Evolutionary conservation across 148 eudicot genomes (phyloP), one percentile per base, ranked within the genome.

Genomic region (Chenopodium quinoa): DNA sequence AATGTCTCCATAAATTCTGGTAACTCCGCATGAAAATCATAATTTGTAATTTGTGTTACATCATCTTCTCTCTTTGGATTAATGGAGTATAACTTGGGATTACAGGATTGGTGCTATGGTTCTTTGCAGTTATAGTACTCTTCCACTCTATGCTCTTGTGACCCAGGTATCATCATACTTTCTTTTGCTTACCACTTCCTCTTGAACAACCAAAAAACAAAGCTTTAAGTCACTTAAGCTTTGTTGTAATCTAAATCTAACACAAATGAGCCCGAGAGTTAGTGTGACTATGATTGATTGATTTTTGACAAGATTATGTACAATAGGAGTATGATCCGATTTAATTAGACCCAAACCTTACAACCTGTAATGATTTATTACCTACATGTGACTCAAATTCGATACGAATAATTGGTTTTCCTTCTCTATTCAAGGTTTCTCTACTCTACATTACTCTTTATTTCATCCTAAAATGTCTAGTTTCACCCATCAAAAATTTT

Each of bases 121-220:
- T 82, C 75, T 93, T 67, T 94, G 95, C 90, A 92, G 98, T 86
- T 94, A 94, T 70, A 92, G 87, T 64, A 92, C 97, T 56, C 92
- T 94, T 63, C 98, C 98, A 23, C 87, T 94, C 4, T 92, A 92
- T 60, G 97, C 98, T 79, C 97, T 93, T 71, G 88, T 94, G 66
- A 83, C 92, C 64, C 98, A 91, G 97, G 97, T 94, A 88, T 12
- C 9, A 12, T 20, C 40, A 29, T 37, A 71, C 74, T 37, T 19
- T 17, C 7, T 77, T 44, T 46, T 44, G 71, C 68, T 76, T 19
- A 11, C 31, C 2, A 65, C 75, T 69, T 27, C 75, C 20, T 32
- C 9, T 14, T 32, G 13, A 67, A 27, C 71, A 2, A 48, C 71
- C 34, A 67, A 2, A 29, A 67, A 67, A 29, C 8, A 11, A 66